A percentile compares a stretch with the other conserved stretches of the same genome.
Evolutionary conservation across 257 asterid genomes (phyloP).

Genomic region (Solanum pinnatisectum): DNA sequence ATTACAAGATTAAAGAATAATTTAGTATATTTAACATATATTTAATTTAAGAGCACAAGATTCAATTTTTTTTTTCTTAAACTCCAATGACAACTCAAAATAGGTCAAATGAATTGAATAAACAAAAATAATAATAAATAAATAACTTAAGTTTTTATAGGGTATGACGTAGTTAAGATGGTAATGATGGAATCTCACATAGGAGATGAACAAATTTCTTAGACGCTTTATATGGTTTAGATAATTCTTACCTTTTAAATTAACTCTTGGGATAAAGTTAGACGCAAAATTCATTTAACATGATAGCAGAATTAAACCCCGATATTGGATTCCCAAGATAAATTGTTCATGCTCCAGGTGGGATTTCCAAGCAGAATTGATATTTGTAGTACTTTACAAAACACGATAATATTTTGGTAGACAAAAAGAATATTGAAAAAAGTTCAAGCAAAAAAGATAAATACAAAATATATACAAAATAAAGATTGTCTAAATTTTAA

Average conservation of each 20-base stretch:
- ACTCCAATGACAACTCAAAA: neutral
- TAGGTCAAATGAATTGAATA: no score
- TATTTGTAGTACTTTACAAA: neutral
- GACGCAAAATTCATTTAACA: no score
- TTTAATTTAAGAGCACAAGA: no score
- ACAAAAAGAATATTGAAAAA: neutral
- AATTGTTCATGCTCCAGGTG: neutral
- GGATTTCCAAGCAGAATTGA: neutral
- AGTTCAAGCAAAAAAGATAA: neutral
- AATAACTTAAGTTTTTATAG: neutral
- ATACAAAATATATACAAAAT: neutral
- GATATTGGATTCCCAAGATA: no score
- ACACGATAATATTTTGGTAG: neutral
- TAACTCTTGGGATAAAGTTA: neutral
- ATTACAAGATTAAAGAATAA: rapidly evolving
- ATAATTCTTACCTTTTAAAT: neutral
- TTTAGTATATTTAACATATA: no score
- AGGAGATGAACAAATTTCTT: neutral
- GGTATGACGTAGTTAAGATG: neutral
- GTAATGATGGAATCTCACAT: neutral
- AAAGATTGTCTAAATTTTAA: no score
- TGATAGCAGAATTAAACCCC: no score
- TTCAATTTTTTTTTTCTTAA: no score
- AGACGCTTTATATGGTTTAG: neutral
- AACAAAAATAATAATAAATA: no score